phyloP scores from a whole-genome alignment of 192 early-diverging fungal genomes.

The Podila verticillata region DNA sequence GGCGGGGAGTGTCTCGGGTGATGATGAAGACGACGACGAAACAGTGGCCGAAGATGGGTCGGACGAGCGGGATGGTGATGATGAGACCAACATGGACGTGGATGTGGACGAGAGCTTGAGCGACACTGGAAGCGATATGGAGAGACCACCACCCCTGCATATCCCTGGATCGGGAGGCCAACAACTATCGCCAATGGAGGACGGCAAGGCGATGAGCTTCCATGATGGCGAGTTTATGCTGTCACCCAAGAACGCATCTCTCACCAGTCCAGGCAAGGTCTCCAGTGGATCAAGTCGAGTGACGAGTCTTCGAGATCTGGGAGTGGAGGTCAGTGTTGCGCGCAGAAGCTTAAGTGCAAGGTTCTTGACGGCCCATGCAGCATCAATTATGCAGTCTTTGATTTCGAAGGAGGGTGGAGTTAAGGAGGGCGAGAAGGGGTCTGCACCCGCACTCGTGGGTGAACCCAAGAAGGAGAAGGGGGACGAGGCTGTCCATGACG shows the following conservation, averaged over 20 bases:
- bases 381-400: slow-evolving; percentile 17
- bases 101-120: slow-evolving; percentile 35
- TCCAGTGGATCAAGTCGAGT: slow-evolving; percentile 7
- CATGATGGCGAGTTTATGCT: slow-evolving; percentile 23
- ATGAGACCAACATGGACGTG: slow-evolving; percentile 15
- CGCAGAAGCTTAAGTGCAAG: slow-evolving; percentile 36
- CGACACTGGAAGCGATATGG: slow-evolving; percentile 37
- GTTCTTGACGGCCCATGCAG: slow-evolving; percentile 36
- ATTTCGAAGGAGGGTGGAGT: background rate
- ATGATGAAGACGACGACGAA: slow-evolving; percentile 15
- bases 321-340: background rate
- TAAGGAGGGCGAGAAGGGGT: background rate
- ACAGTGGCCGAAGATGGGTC: background rate
- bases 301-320: slow-evolving; percentile 9
- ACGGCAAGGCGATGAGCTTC: slow-evolving; percentile 5
- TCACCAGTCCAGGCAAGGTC: background rate
- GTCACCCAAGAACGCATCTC: slow-evolving; percentile 6
- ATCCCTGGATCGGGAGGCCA: background rate
- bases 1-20: background rate
- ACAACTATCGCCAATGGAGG: background rate
- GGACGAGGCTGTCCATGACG: background rate
- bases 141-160: slow-evolving; percentile 7
- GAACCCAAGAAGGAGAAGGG: background rate
- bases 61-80: slow-evolving; percentile 3
- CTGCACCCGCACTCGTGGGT: background rate